These are phyloP conservation scores for Pseudognaphalium luteoalbum DNA, from an alignment of 129 eudicot species.

Conservation along the genomic window DNA sequence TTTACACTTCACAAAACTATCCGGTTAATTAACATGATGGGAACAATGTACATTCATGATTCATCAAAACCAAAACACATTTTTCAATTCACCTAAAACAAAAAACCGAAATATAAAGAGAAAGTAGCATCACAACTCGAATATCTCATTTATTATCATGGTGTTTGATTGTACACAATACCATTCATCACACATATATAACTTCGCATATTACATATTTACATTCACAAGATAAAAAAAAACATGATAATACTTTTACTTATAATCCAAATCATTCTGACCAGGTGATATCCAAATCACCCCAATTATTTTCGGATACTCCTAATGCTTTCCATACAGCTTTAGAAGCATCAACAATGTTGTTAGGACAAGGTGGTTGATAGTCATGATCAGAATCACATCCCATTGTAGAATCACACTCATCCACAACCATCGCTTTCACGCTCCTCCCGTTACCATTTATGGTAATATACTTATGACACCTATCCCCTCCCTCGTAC, in stretches of 20 bases:
- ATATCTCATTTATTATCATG: too few species aligned
- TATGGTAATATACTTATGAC: neutral
- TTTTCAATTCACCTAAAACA: too few species aligned
- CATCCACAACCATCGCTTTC: neutral
- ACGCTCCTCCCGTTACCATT: neutral
- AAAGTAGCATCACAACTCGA: too few species aligned
- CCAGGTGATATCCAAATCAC: neutral
- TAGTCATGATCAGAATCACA: neutral
- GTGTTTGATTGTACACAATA: too few species aligned
- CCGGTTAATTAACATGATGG: too few species aligned
- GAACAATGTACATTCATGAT: too few species aligned
- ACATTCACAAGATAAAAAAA: neutral
- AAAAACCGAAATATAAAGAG: too few species aligned
- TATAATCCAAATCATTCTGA: neutral
- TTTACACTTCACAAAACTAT: too few species aligned
- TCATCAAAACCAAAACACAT: too few species aligned
- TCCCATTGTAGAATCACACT: neutral
- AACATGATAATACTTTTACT: too few species aligned
- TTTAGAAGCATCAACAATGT: neutral
- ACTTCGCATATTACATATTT: neutral
- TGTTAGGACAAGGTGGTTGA: neutral
- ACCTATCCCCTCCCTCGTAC: neutral
- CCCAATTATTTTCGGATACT: neutral
- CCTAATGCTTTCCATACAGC: neutral
- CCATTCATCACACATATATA: neutral